Evolutionary conservation across 768 basidiomycete genomes (phyloP).

Genomic region (Trametes elegans): DNA sequence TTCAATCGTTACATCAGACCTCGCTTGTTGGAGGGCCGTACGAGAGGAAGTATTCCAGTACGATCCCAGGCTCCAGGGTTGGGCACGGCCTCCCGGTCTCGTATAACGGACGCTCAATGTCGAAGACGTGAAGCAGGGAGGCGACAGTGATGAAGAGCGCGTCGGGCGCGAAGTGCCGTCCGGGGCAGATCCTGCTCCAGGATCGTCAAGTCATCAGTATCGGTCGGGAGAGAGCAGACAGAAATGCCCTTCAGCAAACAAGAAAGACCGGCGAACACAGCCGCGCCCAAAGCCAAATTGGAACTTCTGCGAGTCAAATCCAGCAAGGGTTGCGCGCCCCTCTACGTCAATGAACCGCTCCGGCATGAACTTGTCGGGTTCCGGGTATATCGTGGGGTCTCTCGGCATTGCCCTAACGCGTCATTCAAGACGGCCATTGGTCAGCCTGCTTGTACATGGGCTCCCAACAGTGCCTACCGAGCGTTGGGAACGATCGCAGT

Average conservation of each 20-base stretch:
- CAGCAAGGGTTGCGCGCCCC: background rate
- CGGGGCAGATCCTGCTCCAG: slow-evolving; percentile 4
- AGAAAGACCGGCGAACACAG: background rate
- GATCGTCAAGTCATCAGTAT: background rate
- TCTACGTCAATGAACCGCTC: slow-evolving; percentile 11
- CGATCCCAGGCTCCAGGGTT: background rate
- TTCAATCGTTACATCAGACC: background rate
- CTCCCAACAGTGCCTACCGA: slow-evolving; percentile 16
- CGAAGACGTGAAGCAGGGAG: slow-evolving; percentile 3
- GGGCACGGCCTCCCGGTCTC: background rate
- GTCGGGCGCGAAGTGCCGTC: slow-evolving; percentile 1
- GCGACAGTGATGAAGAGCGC: slow-evolving; percentile 11
- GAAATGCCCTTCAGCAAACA: background rate
- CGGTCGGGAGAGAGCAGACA: background rate
- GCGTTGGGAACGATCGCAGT: slow-evolving; percentile 26
- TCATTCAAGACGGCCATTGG: too few relatives aligned
- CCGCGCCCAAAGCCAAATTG: slow-evolving; percentile 4
- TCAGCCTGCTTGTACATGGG: too few relatives aligned
- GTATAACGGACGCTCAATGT: background rate
- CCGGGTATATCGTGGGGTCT: slow-evolving; percentile 23
- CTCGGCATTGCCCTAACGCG: slow-evolving; percentile 27
- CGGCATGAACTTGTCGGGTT: slow-evolving; percentile 25
- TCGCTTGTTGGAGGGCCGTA: background rate
- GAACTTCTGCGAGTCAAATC: background rate
- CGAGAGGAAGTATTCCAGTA: slow-evolving; percentile 2